phyloP scores from a whole-genome alignment of 2,329 filamentous ascomycete genomes.

The Fonsecaea nubica region DNA sequence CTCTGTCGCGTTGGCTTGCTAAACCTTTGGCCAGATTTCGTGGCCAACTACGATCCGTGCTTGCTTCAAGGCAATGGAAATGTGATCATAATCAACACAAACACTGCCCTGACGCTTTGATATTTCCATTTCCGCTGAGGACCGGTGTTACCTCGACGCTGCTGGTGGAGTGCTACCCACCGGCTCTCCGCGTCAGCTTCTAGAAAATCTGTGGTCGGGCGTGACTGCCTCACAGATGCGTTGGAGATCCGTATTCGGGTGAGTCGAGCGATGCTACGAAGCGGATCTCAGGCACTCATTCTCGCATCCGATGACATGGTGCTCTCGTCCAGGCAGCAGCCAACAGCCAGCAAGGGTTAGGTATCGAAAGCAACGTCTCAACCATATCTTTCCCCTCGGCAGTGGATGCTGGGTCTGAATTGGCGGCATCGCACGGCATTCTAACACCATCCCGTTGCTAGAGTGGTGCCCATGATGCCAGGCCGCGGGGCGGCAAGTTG shows the following conservation, averaged over 20 bases:
- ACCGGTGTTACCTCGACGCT: background rate
- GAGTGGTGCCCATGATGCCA: slow-evolving; percentile 2
- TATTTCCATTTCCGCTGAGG: background rate
- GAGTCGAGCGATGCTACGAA: background rate
- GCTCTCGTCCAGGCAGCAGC: background rate
- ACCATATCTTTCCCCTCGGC: background rate
- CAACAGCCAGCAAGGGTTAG: background rate
- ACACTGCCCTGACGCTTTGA: background rate
- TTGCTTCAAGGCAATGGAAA: background rate
- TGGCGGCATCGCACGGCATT: slow-evolving; percentile 1
- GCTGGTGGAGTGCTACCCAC: slow-evolving; percentile 3
- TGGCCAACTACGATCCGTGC: background rate
- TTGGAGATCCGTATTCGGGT: slow-evolving; percentile 15
- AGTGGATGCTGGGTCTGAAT: background rate
- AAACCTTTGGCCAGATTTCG: background rate
- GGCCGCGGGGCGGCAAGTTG: background rate
- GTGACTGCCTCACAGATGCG: background rate
- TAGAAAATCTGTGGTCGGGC: slow-evolving; percentile 8
- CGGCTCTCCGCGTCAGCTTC: slow-evolving; percentile 13
- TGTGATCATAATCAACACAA: background rate
- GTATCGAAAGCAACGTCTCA: background rate
- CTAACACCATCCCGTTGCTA: slow-evolving; percentile 1
- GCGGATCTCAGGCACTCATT: slow-evolving; percentile 5
- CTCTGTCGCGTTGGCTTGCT: background rate
- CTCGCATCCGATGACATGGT: slow-evolving; percentile 2